Evolutionary conservation across 495 filamentous ascomycete genomes (phyloP), one percentile per base, ranked within the genome.

Genomic region (Emericellopsis terricola): DNA sequence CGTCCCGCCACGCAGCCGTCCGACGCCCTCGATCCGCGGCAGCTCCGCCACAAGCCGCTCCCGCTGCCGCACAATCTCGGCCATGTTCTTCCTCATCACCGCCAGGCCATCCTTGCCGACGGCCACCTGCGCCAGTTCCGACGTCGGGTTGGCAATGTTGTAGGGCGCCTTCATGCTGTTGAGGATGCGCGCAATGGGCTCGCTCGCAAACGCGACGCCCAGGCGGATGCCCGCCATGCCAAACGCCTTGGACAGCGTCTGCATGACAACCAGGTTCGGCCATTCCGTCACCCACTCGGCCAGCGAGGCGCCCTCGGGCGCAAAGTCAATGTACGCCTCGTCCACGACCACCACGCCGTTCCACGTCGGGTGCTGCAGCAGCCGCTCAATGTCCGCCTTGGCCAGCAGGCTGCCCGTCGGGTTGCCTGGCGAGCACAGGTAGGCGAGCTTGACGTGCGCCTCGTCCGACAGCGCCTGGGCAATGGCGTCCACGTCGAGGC

Each of bases 201-300:
- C 51, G 3, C 57, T 48, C 1, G 75, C 60, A 41, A 84, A 83
- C 1, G 69, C 71, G 0, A 60, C 73, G 14, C 78, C 78, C 1
- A 84, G 54, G 3, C 89, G 67, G 45, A 96, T 94, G 11, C 89
- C 89, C 2, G 89, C 89, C 38, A 97, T 65, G 2, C 89, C 89
- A 46, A 97, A 97, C 1, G 82, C 89, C 54, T 97, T 97, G 46
- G 79, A 86, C 9, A 94, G 60, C 1, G 89, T 96, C 60, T 97
- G 89, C 85, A 94, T 89, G 23, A 97, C 84, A 15, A 94, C 85
- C 8, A 97, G 64, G 49, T 96, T 97, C n/a, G 87, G 85, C 73
- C 76, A 91, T 46, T 91, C 84, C 11, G 61, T 64, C 7, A 89
- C 87, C 81, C 80, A 92, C 50, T 92, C 80, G n/a, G 89, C 89